These are phyloP conservation scores for Parmelia sp. DNA, from an alignment of 495 filamentous ascomycete genomes.

Conservation along the genomic window DNA sequence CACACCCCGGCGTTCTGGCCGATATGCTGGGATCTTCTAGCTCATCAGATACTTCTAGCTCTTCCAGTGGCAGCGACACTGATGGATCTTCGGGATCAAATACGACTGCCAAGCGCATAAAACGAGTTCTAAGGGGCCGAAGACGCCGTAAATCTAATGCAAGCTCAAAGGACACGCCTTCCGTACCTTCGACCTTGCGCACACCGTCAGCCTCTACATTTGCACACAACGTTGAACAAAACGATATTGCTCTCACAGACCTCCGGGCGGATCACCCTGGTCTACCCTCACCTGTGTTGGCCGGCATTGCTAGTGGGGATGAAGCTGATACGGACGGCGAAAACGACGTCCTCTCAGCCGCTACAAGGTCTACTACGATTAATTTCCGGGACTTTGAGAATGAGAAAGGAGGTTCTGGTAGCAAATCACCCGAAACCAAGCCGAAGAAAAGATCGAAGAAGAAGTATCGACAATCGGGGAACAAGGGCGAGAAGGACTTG, in stretches of 20 bases:
- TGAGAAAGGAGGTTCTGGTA: slow-evolving; percentile 22
- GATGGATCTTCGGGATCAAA: slow-evolving; percentile 62
- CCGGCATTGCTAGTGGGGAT: slow-evolving; percentile 39
- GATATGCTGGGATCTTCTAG: slow-evolving; percentile 69
- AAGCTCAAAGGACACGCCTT: slow-evolving; percentile 57
- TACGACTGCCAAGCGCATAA: slow-evolving; percentile 67
- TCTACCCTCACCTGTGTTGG: slow-evolving; percentile 26
- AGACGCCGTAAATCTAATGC: slow-evolving; percentile 67
- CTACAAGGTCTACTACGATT: slow-evolving; percentile 21
- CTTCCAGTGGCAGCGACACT: slow-evolving; percentile 57
- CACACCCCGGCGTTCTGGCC: slow-evolving; percentile 74
- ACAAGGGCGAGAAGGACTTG: slow-evolving; percentile 18
- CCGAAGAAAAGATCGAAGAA: slow-evolving; percentile 37
- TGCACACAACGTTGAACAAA: slow-evolving; percentile 33
- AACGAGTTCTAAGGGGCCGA: slow-evolving; percentile 58
- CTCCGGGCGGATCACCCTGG: slow-evolving; percentile 7
- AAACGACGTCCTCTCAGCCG: slow-evolving; percentile 9
- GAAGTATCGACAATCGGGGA: slow-evolving; percentile 27
- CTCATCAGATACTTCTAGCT: slow-evolving; percentile 51
- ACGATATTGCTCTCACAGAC: slow-evolving; percentile 32
- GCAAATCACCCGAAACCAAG: slow-evolving; percentile 29
- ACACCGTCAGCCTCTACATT: slow-evolving; percentile 38
- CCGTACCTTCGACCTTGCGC: slow-evolving; percentile 36
- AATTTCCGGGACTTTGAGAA: slow-evolving; percentile 42
- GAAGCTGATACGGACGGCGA: slow-evolving; percentile 43